Percentiles rank a stretch among this genome's conserved stretches.
These are phyloP conservation scores for Skeletonema grethae DNA, from an alignment of 108 stramenopile species.

Conservation along the genomic window DNA sequence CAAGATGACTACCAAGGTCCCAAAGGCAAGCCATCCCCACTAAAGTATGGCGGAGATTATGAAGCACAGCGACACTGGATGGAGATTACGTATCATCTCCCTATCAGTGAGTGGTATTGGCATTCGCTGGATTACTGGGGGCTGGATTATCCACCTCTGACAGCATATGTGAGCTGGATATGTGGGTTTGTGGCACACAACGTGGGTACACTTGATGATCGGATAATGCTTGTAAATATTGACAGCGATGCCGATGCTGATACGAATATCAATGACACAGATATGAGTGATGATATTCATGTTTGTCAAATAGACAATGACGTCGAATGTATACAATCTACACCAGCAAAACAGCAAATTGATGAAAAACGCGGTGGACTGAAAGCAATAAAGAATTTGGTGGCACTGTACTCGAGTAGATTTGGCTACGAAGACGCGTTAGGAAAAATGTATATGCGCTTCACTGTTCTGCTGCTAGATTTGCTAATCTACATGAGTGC, in stretches of 20 bases:
- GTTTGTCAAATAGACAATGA: background rate
- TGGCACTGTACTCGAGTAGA: constrained; percentile 72
- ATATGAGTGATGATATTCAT: background rate
- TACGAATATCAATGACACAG: constrained; percentile 1
- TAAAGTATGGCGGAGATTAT: constrained; percentile 89
- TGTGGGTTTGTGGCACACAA: constrained; percentile 64
- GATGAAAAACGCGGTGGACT: constrained; percentile 15
- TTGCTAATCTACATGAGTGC: constrained; percentile 60
- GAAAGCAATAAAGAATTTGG: constrained; percentile 29
- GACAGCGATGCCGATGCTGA: background rate
- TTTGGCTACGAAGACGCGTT: constrained; percentile 75
- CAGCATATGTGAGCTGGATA: constrained; percentile 80
- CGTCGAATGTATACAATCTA: background rate
- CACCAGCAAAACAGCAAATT: background rate
- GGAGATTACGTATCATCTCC: constrained; percentile 88
- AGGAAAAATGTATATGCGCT: constrained; percentile 86
- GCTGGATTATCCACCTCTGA: constrained; percentile 95
- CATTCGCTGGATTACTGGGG: constrained; percentile 94
- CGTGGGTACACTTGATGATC: constrained; percentile 52
- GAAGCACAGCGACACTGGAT: constrained; percentile 99
- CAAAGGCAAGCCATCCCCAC: background rate
- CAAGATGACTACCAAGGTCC: constrained; percentile 81
- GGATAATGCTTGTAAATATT: background rate
- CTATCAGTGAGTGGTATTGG: constrained; percentile 88
- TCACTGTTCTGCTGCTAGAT: constrained; percentile 73